Evolutionary conservation across 108 stramenopile genomes (phyloP).

Genomic region (Cyclotella sp.): DNA sequence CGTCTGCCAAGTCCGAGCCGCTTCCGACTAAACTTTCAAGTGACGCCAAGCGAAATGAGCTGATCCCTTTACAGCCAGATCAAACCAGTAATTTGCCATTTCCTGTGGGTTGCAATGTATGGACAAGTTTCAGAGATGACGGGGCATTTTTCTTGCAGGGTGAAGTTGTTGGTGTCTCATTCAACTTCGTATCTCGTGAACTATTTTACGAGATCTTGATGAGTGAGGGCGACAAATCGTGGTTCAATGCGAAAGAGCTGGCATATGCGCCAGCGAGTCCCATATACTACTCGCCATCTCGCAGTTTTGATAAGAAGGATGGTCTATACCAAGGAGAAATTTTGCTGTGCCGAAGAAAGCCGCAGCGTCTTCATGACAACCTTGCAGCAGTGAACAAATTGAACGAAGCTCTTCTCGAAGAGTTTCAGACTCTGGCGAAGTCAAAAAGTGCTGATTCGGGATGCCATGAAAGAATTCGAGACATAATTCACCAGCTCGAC

Average conservation of each 20-base stretch:
- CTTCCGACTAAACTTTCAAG: neutral
- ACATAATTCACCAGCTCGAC: neutral
- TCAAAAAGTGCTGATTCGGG: neutral
- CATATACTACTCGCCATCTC: neutral
- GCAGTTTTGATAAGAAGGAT: neutral
- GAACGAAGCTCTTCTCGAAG: neutral
- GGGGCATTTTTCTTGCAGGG: neutral
- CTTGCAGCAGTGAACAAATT: neutral
- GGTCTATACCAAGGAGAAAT: neutral
- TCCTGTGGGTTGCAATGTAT: neutral
- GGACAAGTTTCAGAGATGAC: neutral
- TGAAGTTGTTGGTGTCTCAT: neutral
- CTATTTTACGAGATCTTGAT: neutral
- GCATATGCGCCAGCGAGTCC: neutral
- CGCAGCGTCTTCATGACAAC: neutral
- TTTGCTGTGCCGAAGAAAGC: neutral
- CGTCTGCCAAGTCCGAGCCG: neutral
- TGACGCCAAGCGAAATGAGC: neutral
- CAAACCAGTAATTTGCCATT: neutral
- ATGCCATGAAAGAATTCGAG: neutral
- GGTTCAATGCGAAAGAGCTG: neutral
- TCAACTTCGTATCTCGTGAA: conserved; percentile 3
- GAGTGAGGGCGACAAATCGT: neutral
- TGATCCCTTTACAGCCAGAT: neutral
- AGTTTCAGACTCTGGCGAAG: neutral